Base-by-base conservation (phyloP, 148 eudicot species). In the Mesembryanthemum crystallinum region DNA sequence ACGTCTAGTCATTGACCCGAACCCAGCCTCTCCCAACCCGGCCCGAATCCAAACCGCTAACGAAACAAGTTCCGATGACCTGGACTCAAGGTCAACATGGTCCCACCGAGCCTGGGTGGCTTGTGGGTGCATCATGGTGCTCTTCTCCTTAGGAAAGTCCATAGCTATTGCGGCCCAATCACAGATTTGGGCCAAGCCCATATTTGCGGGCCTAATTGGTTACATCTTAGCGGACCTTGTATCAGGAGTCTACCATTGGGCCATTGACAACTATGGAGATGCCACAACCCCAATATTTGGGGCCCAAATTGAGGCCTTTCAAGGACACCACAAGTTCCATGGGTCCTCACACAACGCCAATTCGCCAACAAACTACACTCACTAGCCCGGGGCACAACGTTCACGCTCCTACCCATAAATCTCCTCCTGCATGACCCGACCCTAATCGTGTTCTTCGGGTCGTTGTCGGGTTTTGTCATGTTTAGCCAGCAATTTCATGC, bases 401-500 rank as follows among this genome's bases (percentile, higher is more conserved):
- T 88, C 79, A 58, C 72, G 0, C 91, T 90, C 17, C 77, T 91
- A 7, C 98, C 98, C 7, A 11, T 94, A 1, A 83, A 85, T 61
- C 64, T 90, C 1, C 21, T 75, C 12, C 80, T 35, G 17, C 54
- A 86, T 10, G 89, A 89, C 30, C 90, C 96, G 3, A 75, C 63
- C 0, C 61, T 85, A 14, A 82, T 85, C 0, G 97, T 85, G 3
- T 92, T 94, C 13, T 83, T 89, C 7, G 85, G 83, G 0, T 57
- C 79, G n/a, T 92, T 80, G 45, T 71, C 93, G 1, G 96, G 97
- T 2, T 92, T 87, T 54, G 83, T 92, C 35, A 87, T 94, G 97
- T 92, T 94, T 72, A 92, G 97, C 84, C 97, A 90, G 64, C 96
- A 92, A 78, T 89, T 92, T 29, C 98, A 94, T 57, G 86, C 97